phyloP scores from a whole-genome alignment of 768 basidiomycete species.

The Phlegmacium glaucopus region DNA sequence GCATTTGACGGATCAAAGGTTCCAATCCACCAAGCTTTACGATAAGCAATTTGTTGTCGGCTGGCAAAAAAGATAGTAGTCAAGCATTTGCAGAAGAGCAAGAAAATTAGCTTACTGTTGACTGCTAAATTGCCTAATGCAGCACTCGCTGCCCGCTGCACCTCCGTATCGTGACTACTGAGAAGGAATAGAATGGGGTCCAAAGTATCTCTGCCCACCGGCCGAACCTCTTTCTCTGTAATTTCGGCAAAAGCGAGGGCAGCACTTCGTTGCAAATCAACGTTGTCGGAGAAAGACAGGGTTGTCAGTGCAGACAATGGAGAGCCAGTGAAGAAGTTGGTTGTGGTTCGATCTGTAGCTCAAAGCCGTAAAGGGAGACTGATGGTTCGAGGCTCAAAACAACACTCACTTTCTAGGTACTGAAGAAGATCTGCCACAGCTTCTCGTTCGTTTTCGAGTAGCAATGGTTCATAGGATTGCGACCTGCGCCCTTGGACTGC shows the following conservation, averaged over 20 bases:
- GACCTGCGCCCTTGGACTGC: conserved; percentile 79
- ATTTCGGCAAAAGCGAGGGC: conserved; percentile 99
- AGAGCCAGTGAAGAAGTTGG: conserved; percentile 96
- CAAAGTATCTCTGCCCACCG: conserved; percentile 93
- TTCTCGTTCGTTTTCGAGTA: conserved; percentile 92
- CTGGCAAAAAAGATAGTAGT: conserved; percentile 37
- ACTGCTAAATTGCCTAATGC: conserved; percentile 97
- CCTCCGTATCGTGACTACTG: conserved; percentile 97
- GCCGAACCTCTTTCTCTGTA: conserved; percentile 98
- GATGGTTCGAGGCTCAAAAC: neutral
- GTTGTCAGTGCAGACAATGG: conserved; percentile 93
- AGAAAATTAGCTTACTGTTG: conserved; percentile 67
- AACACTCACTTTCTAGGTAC: conserved; percentile 88
- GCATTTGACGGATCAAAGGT: conserved; percentile 98
- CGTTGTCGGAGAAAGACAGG: conserved; percentile 98
- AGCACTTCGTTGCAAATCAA: conserved; percentile 96
- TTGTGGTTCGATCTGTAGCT: conserved; percentile 86
- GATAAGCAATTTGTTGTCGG: conserved; percentile 98
- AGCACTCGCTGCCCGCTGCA: conserved; percentile 96
- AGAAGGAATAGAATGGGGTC: conserved; percentile 98
- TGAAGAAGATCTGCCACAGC: conserved; percentile 97
- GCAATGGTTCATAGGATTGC: conserved; percentile 81
- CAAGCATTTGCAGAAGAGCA: neutral
- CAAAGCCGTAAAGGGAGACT: conserved; percentile 5
- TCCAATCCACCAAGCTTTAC: conserved; percentile 97